Base-by-base conservation (phyloP, 2,329 filamentous ascomycete genomes). In the Anthostomella pinea region DNA sequence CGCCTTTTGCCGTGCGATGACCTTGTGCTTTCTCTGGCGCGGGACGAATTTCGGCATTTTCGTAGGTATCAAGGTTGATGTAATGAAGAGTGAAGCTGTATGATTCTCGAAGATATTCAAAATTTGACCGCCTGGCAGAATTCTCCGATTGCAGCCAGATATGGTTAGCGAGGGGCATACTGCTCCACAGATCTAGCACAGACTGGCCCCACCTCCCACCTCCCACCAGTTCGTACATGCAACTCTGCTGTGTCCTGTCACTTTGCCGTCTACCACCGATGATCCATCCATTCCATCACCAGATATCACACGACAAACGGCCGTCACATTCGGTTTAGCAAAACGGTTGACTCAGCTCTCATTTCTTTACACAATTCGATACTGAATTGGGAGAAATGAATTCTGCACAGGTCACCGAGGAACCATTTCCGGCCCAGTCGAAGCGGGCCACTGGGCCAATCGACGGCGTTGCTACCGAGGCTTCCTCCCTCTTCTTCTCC, bases 401-500 rank as follows among this genome's bases (percentile, higher is more conserved):
- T 27, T 51, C 52, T 14, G 57, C 49, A 18, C 65, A 66, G 13
- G 55, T 77, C 10, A 61, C 64, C 24, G 58, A 67, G 28, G 71
- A 77, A n/a, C 66, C 77, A 0, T 95, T 87, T 53, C 86, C 87
- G 11, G 84, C 81, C 3, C 65, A 68, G 8, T 82, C 78, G 3
- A 81, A 74, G 33, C 70, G 72, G 43, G 71, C 70, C 10, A 70
- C 72, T 2, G 82, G 83, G 3, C 58, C 70, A 3, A 78, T 96
- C 43, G 79, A 83, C 45, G 81, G 79, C 19, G 62, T 83, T 15
- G 62, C 73, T 22, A 97, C 93, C 2, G 80, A 88, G 48, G 82
- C 87, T 21, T 81, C 79, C 24, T 74, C 75, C 8, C 70, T 89
- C 35, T 79, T 73, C 52, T 97, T 97, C 64, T 75, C 82, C 7